Evolutionary conservation across 208 protist species (phyloP).

Genomic region (Trypanosoma caninum): DNA sequence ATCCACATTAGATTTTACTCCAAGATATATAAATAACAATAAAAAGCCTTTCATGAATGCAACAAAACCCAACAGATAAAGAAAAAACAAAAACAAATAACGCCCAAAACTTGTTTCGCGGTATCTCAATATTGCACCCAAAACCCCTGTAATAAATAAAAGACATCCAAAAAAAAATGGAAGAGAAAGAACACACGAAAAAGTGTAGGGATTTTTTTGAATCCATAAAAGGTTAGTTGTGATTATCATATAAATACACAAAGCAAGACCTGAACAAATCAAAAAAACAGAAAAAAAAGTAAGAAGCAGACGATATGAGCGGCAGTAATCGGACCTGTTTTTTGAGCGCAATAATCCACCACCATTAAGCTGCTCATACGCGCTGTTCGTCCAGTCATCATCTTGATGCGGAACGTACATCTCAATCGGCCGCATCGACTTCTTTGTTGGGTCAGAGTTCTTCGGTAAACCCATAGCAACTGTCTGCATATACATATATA

Average conservation of each 20-base stretch:
- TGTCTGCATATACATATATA: neutral
- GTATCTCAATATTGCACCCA: conserved; percentile 7
- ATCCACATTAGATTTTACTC: neutral
- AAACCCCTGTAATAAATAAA: conserved; percentile 8
- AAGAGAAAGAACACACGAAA: neutral
- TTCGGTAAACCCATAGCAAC: neutral
- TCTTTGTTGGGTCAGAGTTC: neutral
- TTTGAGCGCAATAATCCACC: neutral
- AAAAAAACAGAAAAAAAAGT: conserved; percentile 17
- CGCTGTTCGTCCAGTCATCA: conserved; percentile 42
- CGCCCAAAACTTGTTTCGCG: neutral
- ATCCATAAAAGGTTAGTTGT: neutral
- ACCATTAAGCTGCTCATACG: conserved; percentile 27
- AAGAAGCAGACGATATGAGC: neutral
- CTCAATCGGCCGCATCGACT: neutral
- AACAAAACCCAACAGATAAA: conserved; percentile 13
- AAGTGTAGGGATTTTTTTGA: neutral
- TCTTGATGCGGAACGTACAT: conserved; percentile 16
- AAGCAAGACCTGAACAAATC: neutral
- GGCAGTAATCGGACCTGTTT: neutral
- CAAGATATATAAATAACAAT: neutral
- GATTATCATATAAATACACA: neutral
- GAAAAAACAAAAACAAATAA: conserved; percentile 3
- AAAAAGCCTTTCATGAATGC: conserved; percentile 15
- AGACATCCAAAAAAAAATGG: conserved; percentile 9